phyloP scores from a whole-genome alignment of 2,329 filamentous ascomycete genomes.

The Phyllosticta capitalensis region DNA sequence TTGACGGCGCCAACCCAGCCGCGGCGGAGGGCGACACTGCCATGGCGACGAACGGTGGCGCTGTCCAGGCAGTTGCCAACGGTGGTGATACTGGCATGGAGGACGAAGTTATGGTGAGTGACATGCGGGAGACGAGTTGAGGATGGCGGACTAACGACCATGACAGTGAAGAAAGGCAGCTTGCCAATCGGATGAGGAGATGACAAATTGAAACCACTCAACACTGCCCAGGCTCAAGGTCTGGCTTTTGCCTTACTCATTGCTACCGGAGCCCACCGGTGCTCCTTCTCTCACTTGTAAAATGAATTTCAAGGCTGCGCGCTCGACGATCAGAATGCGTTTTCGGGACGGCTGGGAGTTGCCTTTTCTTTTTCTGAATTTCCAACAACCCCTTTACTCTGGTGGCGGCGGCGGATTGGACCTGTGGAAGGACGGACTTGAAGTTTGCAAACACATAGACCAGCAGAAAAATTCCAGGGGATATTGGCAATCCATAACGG shows the following conservation, averaged over 20 bases:
- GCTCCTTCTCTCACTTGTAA: neutral
- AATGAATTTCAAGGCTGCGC: neutral
- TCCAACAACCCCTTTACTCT: neutral
- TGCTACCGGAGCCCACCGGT: neutral
- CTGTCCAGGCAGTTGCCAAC: constrained; percentile 35
- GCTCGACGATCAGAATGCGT: constrained; percentile 6
- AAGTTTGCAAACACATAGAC: neutral
- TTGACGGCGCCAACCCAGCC: constrained; percentile 43
- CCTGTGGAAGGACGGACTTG: neutral
- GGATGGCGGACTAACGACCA: neutral
- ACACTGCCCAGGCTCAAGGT: neutral
- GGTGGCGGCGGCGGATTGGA: neutral
- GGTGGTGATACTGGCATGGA: constrained; percentile 30
- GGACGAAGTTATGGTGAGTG: constrained; percentile 28
- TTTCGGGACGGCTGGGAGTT: neutral
- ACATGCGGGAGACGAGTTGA: no score
- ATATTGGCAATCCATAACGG: neutral
- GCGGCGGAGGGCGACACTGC: constrained; percentile 35
- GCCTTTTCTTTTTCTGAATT: constrained; percentile 5
- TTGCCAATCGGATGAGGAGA: constrained; percentile 1
- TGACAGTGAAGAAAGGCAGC: constrained; percentile 8
- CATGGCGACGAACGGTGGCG: constrained; percentile 36
- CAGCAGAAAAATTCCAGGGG: neutral
- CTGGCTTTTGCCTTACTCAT: neutral
- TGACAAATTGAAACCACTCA: constrained; percentile 7